Conservation (phyloP, 176 grass and related monocot species). For the Tuctoria greenei region DNA sequence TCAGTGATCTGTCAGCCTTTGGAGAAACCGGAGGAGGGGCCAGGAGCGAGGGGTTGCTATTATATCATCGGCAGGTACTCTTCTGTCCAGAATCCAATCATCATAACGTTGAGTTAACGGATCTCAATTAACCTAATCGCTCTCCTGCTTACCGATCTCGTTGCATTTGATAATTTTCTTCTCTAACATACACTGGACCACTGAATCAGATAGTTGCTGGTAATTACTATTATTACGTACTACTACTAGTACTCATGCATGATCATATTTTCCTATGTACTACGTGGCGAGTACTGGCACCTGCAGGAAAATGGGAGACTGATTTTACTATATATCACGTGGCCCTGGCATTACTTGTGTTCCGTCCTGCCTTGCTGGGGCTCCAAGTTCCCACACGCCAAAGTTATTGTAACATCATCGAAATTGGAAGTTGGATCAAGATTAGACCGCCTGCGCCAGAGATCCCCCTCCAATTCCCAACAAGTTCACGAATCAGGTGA, state of each 20-base stretch:
- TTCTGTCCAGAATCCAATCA: slow-evolving; percentile 43
- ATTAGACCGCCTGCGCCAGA: slow-evolving; percentile 38
- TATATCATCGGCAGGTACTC: slow-evolving; percentile 14
- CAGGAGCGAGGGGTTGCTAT: slow-evolving; percentile 16
- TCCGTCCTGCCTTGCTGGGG: slow-evolving; percentile 5
- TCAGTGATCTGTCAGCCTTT: slow-evolving; percentile 56
- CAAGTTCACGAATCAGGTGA: slow-evolving; percentile 34
- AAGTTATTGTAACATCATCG: slow-evolving; percentile 17
- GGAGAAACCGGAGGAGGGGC: slow-evolving; percentile 50
- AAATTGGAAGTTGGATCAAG: slow-evolving; percentile 37
- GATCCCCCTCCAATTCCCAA: slow-evolving; percentile 46
- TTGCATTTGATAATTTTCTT: slow-evolving; percentile 3
- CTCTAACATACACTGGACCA: neutral
- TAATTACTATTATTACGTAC: neutral
- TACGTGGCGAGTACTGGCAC: neutral
- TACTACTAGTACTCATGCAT: too few relatives aligned
- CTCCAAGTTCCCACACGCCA: slow-evolving; percentile 54
- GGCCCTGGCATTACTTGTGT: slow-evolving; percentile 32
- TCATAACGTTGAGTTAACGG: slow-evolving; percentile 52
- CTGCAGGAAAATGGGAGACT: slow-evolving; percentile 23
- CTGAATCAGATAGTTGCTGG: neutral
- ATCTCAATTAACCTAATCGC: slow-evolving; percentile 14
- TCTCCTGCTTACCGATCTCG: neutral
- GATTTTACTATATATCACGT: slow-evolving; percentile 34
- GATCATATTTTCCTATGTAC: neutral